phyloP scores from a whole-genome alignment of 306 rosid genomes.

The Quercus bicolor region DNA sequence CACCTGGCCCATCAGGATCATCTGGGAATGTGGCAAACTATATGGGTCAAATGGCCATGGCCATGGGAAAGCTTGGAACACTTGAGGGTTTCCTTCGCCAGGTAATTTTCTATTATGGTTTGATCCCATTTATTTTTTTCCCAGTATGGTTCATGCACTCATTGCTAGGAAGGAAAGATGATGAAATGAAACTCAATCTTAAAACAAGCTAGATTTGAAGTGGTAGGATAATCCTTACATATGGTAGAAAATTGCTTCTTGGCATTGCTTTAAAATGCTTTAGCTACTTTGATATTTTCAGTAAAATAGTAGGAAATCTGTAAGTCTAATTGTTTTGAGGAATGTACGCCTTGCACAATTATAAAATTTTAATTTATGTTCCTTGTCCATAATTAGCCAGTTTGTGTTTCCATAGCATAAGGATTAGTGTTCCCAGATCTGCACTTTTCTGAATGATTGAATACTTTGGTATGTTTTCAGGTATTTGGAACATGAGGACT shows the following conservation, averaged over 20 bases:
- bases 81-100: slow-evolving; percentile 94
- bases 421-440: too few relatives aligned
- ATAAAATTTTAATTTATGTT: background rate
- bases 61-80: slow-evolving; percentile 97
- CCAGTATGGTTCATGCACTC: background rate
- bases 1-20: slow-evolving; percentile 66
- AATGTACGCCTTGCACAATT: background rate
- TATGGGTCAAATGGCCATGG: slow-evolving; percentile 99
- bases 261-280: too few relatives aligned
- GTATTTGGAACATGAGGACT: background rate
- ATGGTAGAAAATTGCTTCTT: background rate
- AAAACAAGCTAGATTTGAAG: background rate
- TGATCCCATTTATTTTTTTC: background rate
- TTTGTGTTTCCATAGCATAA: too few relatives aligned
- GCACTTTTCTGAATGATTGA: too few relatives aligned
- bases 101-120: slow-evolving; percentile 31
- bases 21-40: slow-evolving; percentile 93
- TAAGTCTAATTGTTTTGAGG: background rate
- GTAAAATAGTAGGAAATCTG: background rate
- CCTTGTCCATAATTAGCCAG: background rate
- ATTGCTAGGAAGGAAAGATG: background rate
- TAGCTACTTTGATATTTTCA: too few relatives aligned
- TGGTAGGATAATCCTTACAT: background rate
- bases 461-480: background rate
- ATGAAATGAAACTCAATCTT: background rate